These are phyloP conservation scores for Hirsutella thompsonii DNA, from an alignment of 2,329 filamentous ascomycete genomes.

Conservation along the genomic window DNA sequence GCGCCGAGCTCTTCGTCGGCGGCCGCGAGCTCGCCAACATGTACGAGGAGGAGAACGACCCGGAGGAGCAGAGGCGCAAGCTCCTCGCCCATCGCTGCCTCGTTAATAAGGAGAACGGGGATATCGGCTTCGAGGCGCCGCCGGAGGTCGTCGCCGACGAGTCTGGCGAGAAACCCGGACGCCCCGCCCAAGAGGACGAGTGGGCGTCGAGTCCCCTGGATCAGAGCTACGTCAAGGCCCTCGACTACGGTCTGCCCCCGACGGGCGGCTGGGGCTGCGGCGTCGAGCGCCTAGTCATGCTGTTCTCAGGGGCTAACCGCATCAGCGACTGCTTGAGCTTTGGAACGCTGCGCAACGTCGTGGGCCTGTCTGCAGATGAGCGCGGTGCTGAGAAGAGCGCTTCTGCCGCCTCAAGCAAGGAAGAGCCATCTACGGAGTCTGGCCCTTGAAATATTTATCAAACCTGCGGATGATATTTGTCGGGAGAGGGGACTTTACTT, in stretches of 20 bases:
- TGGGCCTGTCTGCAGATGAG: constrained; percentile 31
- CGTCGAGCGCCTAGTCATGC: constrained; percentile 81
- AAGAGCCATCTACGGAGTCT: not conserved
- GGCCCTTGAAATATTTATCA: too few species aligned
- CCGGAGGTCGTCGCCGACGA: too few species aligned
- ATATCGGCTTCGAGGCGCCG: constrained; percentile 14
- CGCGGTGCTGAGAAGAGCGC: constrained; percentile 10
- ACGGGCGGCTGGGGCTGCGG: constrained; percentile 97
- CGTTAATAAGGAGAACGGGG: constrained; percentile 20
- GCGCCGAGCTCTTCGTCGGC: constrained; percentile 73
- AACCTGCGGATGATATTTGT: too few species aligned
- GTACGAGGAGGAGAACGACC: constrained; percentile 97
- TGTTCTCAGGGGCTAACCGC: constrained; percentile 64
- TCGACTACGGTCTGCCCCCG: constrained; percentile 86
- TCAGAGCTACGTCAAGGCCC: constrained; percentile 69
- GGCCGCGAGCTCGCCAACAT: constrained; percentile 84
- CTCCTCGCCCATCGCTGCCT: constrained; percentile 45
- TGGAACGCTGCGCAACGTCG: constrained; percentile 64
- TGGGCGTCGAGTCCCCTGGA: constrained; percentile 42
- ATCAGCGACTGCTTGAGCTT: constrained; percentile 85
- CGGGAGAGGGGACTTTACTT: too few species aligned
- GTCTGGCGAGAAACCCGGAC: constrained; percentile 24
- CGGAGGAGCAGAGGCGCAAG: constrained; percentile 73
- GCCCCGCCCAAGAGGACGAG: constrained; percentile 22
- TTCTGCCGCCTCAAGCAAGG: not conserved